Evolutionary conservation across 2,329 filamentous ascomycete species (phyloP).

Genomic region (Didymella pinodella): DNA sequence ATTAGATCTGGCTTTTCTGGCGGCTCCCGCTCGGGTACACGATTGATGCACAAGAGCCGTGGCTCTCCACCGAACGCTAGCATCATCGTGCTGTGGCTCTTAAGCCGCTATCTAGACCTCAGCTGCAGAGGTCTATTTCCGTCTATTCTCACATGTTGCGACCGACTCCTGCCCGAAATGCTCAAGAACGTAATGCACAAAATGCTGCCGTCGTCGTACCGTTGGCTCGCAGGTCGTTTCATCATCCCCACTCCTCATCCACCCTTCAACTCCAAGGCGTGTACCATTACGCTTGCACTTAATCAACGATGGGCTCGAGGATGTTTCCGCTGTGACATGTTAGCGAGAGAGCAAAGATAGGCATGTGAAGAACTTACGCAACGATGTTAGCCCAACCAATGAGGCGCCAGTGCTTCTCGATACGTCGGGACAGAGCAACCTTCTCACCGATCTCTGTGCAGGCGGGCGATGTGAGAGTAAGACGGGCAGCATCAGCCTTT

Average conservation of each 20-base stretch:
- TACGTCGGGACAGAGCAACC: conserved; percentile 93
- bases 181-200: conserved; percentile 41
- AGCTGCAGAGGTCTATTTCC: conserved; percentile 32
- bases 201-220: conserved; percentile 29
- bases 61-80: conserved; percentile 25
- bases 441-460: conserved; percentile 99
- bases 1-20: conserved; percentile 35
- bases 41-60: conserved; percentile 20
- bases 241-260: conserved; percentile 22
- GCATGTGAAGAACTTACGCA: conserved; percentile 45
- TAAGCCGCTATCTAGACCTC: conserved; percentile 27
- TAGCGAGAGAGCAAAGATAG: conserved; percentile 21
- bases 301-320: conserved; percentile 47
- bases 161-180: conserved; percentile 45
- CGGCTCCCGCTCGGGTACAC: conserved; percentile 22
- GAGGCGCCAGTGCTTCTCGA: conserved; percentile 93
- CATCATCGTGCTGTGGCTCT: conserved; percentile 24
- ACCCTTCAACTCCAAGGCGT: conserved; percentile 15
- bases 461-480: conserved; percentile 89
- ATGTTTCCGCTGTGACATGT: conserved; percentile 47
- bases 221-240: conserved; percentile 25
- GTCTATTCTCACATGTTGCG: conserved; percentile 39
- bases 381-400: conserved; percentile 56
- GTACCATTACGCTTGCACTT: conserved; percentile 19
- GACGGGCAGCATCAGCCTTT: conserved; percentile 96